Base-by-base conservation (phyloP, 1,139 yeast species). In the Candida sp. region DNA sequence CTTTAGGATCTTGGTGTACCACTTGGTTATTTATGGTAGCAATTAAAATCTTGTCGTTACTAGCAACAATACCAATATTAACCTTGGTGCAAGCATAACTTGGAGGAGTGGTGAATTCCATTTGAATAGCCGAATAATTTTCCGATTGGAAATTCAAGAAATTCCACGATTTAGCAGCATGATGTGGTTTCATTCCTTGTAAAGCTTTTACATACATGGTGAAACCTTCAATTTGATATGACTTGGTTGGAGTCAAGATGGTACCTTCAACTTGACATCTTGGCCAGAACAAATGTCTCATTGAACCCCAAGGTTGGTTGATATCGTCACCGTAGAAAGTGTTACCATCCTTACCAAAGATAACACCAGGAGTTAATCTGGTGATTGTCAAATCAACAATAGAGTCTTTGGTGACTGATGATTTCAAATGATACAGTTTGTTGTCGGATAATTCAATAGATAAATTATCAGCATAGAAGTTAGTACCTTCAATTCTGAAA, bases 171-270 rank as follows among this genome's bases (percentile, higher is more conserved):
- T 95, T 88, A 45, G 99, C 99, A 32, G 97, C 97, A 66, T 93
- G 99, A 65, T 93, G 98, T 11, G 99, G 99, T 67, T 93, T 93
- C 98, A 93, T 91, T 49, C 98, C 98, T 71, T 93, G 99, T 54
- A 90, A 70, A n/a, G 99, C 99, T 95, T 88, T 86, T 41, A 93
- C 96, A 62, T 84, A 90, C 96, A 91, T 86, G 45, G 89, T 81
- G 45, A 58, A 70, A 37, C 87, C 89, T 33, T 77, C 71, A 43
- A 81, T 63, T 21, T 66, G 66, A 44, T 58, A 47, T 45, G 51
- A 48, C 44, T 56, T 54, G 21, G 52, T 43, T 32, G 60, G 59
- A 40, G 66, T 63, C 63, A 42, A 66, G 48, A 93, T 68, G 27
- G 79, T 72, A 55, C 99, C 99, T 21, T 58, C 58, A 38, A 82